phyloP scores from a whole-genome alignment of 2,329 filamentous ascomycete genomes.

The Trichocomaceae sp. region DNA sequence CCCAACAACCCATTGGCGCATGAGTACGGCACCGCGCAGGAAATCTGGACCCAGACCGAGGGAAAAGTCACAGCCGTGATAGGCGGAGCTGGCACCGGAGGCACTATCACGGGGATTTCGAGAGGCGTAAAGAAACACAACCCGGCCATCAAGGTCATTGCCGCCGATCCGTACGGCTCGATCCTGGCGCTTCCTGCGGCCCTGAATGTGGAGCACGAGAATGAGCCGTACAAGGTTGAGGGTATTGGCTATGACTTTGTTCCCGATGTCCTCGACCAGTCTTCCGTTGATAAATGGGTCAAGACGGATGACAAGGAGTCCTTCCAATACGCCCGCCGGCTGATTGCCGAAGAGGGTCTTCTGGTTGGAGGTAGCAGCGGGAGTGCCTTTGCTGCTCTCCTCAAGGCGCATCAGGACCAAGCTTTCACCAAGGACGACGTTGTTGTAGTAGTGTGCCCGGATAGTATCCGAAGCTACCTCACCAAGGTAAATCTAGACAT shows the following conservation, averaged over 20 bases:
- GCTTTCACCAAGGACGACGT: constrained; percentile 75
- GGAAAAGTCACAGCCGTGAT: constrained; percentile 78
- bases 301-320: constrained; percentile 93
- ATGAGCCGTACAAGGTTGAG: constrained; percentile 93
- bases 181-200: constrained; percentile 75
- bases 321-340: constrained; percentile 78
- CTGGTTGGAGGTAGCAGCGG: constrained; percentile 91
- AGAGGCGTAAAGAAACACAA: constrained; percentile 84
- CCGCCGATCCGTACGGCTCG: constrained; percentile 86
- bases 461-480: constrained; percentile 95
- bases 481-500: constrained; percentile 58
- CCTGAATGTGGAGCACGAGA: constrained; percentile 72
- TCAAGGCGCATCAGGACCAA: constrained; percentile 69
- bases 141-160: constrained; percentile 75
- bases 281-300: constrained; percentile 86
- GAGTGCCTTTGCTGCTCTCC: constrained; percentile 77
- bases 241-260: constrained; percentile 99
- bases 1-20: constrained; percentile 86
- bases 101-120: constrained; percentile 86
- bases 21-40: constrained; percentile 88
- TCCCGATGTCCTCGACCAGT: constrained; percentile 80
- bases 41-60: constrained; percentile 87
- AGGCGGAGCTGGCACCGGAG: constrained; percentile 89
- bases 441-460: constrained; percentile 84
- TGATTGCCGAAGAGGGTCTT: constrained; percentile 91